These are phyloP conservation scores for Sistotremastrum niveocremeum DNA, from an alignment of 768 basidiomycete species.

Conservation along the genomic window DNA sequence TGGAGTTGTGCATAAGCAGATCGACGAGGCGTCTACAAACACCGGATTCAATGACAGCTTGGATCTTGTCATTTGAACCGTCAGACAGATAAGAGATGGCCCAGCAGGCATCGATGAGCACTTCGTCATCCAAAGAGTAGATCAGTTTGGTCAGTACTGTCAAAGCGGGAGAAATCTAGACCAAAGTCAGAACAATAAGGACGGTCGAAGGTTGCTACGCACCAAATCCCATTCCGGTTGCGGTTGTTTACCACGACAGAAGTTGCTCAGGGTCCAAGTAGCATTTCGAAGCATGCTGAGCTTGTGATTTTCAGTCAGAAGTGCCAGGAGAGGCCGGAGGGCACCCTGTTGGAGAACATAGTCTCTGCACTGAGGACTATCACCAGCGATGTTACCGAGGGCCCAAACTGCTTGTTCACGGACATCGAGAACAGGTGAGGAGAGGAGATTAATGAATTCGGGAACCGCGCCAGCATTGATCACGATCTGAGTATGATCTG, in stretches of 20 bases:
- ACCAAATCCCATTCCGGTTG: conserved; percentile 98
- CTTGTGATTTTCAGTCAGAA: conserved; percentile 95
- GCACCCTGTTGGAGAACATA: conserved; percentile 92
- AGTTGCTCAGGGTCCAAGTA: conserved; percentile 99
- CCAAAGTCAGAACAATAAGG: conserved; percentile 2
- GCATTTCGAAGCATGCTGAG: conserved; percentile 97
- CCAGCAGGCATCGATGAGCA: conserved; percentile 99
- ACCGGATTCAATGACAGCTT: conserved; percentile 97
- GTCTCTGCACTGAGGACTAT: conserved; percentile 94
- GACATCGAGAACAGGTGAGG: conserved; percentile 90
- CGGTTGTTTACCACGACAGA: conserved; percentile 95
- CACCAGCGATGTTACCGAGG: conserved; percentile 96
- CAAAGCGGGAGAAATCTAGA: conserved; percentile 89
- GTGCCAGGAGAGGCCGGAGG: conserved; percentile 76
- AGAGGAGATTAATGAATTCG: conserved; percentile 91
- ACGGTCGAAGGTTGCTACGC: conserved; percentile 16
- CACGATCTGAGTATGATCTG: conserved; percentile 96
- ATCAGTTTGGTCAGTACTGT: conserved; percentile 96
- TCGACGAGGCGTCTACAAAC: conserved; percentile 97
- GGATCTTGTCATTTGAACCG: conserved; percentile 98
- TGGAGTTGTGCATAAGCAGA: conserved; percentile 85
- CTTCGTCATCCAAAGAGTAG: conserved; percentile 98
- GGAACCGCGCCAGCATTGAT: conserved; percentile 91
- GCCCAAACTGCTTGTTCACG: conserved; percentile 99
- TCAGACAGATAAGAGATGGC: conserved; percentile 99